A percentile compares a stretch with the other conserved stretches of the same genome.
Conservation (phyloP, 257 asterid species). For the Solanum tarijense region DNA sequence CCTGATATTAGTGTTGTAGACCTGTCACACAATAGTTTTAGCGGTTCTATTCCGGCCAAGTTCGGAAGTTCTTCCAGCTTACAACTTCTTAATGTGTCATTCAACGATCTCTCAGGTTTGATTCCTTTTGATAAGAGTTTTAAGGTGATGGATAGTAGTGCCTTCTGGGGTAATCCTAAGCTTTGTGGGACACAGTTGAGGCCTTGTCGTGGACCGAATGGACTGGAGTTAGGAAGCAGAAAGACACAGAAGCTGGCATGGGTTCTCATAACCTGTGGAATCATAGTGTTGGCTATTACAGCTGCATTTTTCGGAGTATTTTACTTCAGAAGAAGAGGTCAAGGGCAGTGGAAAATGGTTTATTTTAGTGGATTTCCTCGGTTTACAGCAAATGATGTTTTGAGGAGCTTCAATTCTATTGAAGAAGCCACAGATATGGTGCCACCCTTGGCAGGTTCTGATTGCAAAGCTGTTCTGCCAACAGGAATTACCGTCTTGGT, state of each 20-base stretch:
- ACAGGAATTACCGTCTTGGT: conserved; percentile 76
- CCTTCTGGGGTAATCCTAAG: conserved; percentile 72
- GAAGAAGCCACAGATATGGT: conserved; percentile 25
- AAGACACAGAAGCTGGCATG: conserved; percentile 73
- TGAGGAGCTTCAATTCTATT: conserved; percentile 48
- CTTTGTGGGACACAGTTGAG: conserved; percentile 73
- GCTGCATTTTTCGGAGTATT: conserved; percentile 42
- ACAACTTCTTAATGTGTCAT: conserved; percentile 62
- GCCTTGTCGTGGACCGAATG: conserved; percentile 46
- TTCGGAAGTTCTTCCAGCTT: conserved; percentile 47
- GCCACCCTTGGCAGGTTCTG: conserved; percentile 26
- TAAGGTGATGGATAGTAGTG: conserved; percentile 45
- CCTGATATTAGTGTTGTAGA: conserved; percentile 43
- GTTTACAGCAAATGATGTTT: conserved; percentile 65
- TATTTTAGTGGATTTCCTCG: conserved; percentile 66
- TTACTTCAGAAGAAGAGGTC: conserved; percentile 36
- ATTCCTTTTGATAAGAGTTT: conserved; percentile 50
- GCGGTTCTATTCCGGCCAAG: conserved; percentile 46
- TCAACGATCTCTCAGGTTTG: conserved; percentile 71
- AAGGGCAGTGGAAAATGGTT: conserved; percentile 62
- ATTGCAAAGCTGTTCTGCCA: conserved; percentile 65
- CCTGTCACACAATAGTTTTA: conserved; percentile 51
- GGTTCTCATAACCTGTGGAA: conserved; percentile 71
- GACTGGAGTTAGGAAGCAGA: conserved; percentile 54
- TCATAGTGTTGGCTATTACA: conserved; percentile 34